Conservation (phyloP, 805 yeast species). For the Scheffersomyces lignosus region DNA sequence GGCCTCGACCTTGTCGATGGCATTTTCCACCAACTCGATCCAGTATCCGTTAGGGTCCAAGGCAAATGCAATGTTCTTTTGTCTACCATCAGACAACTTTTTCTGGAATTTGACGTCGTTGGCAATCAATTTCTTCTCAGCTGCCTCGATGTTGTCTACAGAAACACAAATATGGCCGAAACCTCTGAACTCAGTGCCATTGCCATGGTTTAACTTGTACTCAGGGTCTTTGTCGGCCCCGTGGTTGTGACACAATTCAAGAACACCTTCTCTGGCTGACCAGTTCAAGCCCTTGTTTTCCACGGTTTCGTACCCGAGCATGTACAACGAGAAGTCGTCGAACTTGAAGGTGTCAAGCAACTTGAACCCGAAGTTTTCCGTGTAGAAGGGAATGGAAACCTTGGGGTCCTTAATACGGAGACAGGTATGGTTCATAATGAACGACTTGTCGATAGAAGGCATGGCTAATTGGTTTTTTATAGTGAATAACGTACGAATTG, state of each 20-base stretch:
- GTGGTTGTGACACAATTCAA: slow-evolving; percentile 82
- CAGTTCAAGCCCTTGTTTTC: slow-evolving; percentile 37
- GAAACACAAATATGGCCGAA: slow-evolving; percentile 93
- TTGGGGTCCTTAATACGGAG: slow-evolving; percentile 82
- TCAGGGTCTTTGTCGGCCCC: slow-evolving; percentile 62
- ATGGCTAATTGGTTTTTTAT: too few relatives aligned
- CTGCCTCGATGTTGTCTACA: slow-evolving; percentile 70
- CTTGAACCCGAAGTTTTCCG: slow-evolving; percentile 71
- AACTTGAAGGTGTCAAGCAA: slow-evolving; percentile 52
- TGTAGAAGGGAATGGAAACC: slow-evolving; percentile 70
- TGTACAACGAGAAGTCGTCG: slow-evolving; percentile 65
- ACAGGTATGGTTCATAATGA: slow-evolving; percentile 66
- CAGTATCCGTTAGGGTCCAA: slow-evolving; percentile 97
- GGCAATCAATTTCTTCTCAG: slow-evolving; percentile 58
- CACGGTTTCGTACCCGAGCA: slow-evolving; percentile 55
- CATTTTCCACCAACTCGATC: slow-evolving; percentile 81
- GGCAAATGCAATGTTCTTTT: slow-evolving; percentile 88
- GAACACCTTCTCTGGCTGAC: slow-evolving; percentile 60
- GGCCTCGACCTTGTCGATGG: slow-evolving; percentile 39
- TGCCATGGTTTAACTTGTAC: slow-evolving; percentile 74
- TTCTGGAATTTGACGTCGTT: slow-evolving; percentile 78
- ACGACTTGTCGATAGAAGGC: slow-evolving; percentile 35
- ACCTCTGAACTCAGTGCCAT: slow-evolving; percentile 80
- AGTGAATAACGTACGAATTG: too few relatives aligned
- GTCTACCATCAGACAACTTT: slow-evolving; percentile 86